These are phyloP conservation scores for Dactylella cylindrospora DNA, from an alignment of 2,329 filamentous ascomycete species.

Conservation along the genomic window DNA sequence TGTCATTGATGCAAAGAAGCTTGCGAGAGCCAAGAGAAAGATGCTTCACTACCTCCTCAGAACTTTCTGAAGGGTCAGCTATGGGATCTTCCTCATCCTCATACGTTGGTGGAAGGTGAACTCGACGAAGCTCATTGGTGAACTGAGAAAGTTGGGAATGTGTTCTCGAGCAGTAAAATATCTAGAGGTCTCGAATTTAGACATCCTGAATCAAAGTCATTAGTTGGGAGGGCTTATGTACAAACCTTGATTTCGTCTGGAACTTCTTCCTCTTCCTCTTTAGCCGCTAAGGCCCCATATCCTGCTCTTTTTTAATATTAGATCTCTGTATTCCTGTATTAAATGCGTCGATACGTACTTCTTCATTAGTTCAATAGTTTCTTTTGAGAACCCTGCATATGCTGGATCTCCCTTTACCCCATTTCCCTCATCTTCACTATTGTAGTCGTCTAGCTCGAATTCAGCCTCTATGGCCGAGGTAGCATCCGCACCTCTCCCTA, in stretches of 20 bases:
- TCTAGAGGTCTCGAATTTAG: conserved; percentile 53
- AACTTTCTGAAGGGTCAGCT: conserved; percentile 47
- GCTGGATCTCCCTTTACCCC: conserved; percentile 50
- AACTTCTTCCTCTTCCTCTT: conserved; percentile 57
- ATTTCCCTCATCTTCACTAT: conserved; percentile 62
- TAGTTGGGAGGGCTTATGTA: too few species aligned
- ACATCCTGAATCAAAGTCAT: conserved; percentile 48
- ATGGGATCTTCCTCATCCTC: conserved; percentile 52
- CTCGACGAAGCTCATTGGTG: conserved; percentile 75
- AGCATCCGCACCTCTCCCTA: conserved; percentile 44
- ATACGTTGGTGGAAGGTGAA: conserved; percentile 73
- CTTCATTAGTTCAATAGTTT: conserved; percentile 73
- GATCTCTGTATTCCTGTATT: background rate
- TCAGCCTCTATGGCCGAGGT: conserved; percentile 61
- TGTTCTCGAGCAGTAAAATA: conserved; percentile 89
- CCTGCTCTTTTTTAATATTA: conserved; percentile 12
- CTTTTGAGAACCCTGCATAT: conserved; percentile 64
- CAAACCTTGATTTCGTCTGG: conserved; percentile 71
- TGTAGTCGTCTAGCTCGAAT: conserved; percentile 75
- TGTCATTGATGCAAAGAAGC: conserved; percentile 83
- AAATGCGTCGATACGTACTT: conserved; percentile 59
- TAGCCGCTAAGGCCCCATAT: conserved; percentile 40
- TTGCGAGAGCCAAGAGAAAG: conserved; percentile 82
- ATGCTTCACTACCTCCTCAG: conserved; percentile 70
- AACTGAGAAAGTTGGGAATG: conserved; percentile 92